Base-by-base conservation (phyloP, 768 basidiomycete genomes). In the Panus rudis region DNA sequence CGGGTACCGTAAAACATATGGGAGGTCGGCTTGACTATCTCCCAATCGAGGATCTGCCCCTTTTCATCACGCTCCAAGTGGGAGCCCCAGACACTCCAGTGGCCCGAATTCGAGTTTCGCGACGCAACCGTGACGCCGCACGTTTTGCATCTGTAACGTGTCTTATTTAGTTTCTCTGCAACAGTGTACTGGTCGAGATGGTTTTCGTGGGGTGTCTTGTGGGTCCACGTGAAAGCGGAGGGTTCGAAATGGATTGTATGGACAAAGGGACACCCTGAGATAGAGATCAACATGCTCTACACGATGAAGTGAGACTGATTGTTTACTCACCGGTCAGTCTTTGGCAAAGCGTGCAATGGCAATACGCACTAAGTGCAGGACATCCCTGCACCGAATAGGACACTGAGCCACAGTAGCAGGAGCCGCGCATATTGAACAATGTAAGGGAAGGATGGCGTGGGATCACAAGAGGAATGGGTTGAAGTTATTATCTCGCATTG, bases 291-390 rank as follows among this genome's bases (percentile, higher is more conserved):
- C 17, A 10, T 16, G 30, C 7, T 19, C 41, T 16, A 21, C 17
- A 20, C 12, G 8, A 23, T 28, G 17, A 24, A n/a, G 25, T 11
- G 10, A 4, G 17, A 23, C 13, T 33, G 42, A 8, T 10, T 20
- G 17, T 6, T 14, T 22, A 21, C 37, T 47, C 65, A 73, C 80
- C 76, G 50, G 63, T 75, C 39, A 82, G 55, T 30, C 72, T 64
- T 58, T 84, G 83, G 52, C 84, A 86, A n/a, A 71, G 57, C 3
- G 77, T 78, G 54, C 84, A 86, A 53, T 85, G 84, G 49, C 80
- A 84, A 52, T 76, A 84, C 4, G 76, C 80, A 48, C 73, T 75
- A 25, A 76, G 61, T 3, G 74, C 50, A 0, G 81, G 79, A 25
- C 55, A 58, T 2, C 74, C 75, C 10, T 57, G 58, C 2, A 79